These are phyloP conservation scores for Hapsidospora chrysogenum DNA, from an alignment of 495 filamentous ascomycete species.

Conservation along the genomic window DNA sequence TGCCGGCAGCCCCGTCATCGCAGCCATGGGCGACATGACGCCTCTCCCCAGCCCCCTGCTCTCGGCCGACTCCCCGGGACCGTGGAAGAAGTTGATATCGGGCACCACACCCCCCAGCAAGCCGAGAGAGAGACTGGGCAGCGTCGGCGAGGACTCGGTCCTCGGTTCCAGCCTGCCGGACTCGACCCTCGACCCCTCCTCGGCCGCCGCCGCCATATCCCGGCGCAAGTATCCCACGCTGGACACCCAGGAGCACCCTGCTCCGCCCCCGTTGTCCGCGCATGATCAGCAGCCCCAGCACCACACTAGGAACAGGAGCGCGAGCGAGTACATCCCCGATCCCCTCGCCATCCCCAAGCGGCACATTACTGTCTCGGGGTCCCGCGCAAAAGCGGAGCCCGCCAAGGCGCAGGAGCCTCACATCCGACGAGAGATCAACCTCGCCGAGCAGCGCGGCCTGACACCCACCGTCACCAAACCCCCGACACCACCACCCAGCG, in stretches of 20 bases:
- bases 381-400: constrained; percentile 23
- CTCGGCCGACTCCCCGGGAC: constrained; percentile 52
- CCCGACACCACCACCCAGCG: constrained; percentile 57
- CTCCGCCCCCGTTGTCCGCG: background rate
- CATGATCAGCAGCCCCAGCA: constrained; percentile 14
- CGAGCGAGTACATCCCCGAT: constrained; percentile 76
- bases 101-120: constrained; percentile 7
- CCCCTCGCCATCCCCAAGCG: constrained; percentile 47
- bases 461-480: constrained; percentile 39
- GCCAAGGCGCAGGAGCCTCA: constrained; percentile 24
- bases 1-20: constrained; percentile 45
- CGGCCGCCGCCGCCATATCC: constrained; percentile 13
- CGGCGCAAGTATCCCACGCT: constrained; percentile 36
- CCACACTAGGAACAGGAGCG: constrained; percentile 53
- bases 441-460: constrained; percentile 62
- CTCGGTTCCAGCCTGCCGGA: constrained; percentile 20
- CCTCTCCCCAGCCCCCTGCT: constrained; percentile 81
- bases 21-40: constrained; percentile 78
- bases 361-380: constrained; percentile 53
- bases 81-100: constrained; percentile 37
- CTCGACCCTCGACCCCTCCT: background rate
- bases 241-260: constrained; percentile 13
- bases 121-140: constrained; percentile 5
- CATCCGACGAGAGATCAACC: constrained; percentile 65
- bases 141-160: constrained; percentile 31